Percentiles rank a stretch among this genome's conserved stretches.
These are phyloP conservation scores for Phlebiopsis flavidoalba DNA, from an alignment of 768 basidiomycete genomes.

Conservation along the genomic window DNA sequence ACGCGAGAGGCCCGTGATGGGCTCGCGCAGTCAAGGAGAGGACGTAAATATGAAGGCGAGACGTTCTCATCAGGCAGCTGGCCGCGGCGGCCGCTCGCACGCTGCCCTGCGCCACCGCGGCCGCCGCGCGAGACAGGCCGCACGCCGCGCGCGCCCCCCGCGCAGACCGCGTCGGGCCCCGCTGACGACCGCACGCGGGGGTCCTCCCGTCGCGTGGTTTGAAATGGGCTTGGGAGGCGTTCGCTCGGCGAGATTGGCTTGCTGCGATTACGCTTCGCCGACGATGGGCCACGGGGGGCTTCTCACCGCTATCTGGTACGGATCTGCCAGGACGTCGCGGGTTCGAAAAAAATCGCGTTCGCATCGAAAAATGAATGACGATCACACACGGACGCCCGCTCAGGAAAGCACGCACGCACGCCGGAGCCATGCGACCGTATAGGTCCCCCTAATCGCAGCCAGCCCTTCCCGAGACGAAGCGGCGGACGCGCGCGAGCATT, in stretches of 20 bases:
- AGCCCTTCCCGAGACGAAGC: not conserved
- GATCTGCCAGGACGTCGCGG: constrained; percentile 1
- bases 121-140: not conserved
- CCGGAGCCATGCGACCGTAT: not conserved
- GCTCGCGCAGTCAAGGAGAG: not conserved
- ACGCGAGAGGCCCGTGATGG: not conserved
- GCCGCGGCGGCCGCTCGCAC: not conserved
- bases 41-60: not conserved
- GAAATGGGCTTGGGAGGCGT: not conserved
- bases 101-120: not conserved
- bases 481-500: not conserved
- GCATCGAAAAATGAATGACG: not conserved
- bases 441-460: not conserved
- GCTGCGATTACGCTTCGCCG: constrained; percentile 6
- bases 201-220: not conserved
- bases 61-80: not conserved
- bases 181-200: not conserved
- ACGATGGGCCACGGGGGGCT: not conserved
- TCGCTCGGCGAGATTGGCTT: constrained; percentile 7
- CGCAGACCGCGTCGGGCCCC: not conserved
- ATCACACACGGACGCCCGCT: constrained; percentile 2
- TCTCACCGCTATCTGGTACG: constrained; percentile 7
- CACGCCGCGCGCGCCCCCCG: not conserved
- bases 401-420: constrained; percentile 7
- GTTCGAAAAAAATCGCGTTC: not conserved